A percentile compares a stretch with the other conserved stretches of the same genome.
Evolutionary conservation across 2,329 filamentous ascomycete genomes (phyloP).

Genomic region (Talaromyces sp.): DNA sequence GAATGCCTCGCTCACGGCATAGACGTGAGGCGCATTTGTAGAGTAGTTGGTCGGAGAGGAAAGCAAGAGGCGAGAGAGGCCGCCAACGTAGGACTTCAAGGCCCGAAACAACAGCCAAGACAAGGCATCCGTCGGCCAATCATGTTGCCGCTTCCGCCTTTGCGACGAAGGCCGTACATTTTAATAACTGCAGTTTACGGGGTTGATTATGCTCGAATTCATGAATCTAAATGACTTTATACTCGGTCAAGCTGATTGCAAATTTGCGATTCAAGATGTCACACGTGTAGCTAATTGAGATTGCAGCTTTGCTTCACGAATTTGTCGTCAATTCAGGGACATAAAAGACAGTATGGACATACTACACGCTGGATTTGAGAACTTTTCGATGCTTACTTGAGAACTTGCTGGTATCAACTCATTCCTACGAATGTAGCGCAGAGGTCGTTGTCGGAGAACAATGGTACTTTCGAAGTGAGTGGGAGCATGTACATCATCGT

Average conservation of each 20-base stretch:
- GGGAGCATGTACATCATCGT: background rate
- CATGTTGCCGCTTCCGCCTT: background rate
- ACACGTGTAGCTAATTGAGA: background rate
- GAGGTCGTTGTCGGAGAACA: background rate
- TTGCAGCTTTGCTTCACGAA: background rate
- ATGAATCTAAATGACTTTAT: background rate
- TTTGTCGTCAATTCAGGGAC: background rate
- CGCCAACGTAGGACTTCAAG: background rate
- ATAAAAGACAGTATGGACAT: background rate
- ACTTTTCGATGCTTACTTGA: background rate
- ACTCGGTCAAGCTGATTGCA: background rate
- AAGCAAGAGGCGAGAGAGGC: background rate
- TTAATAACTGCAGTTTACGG: background rate
- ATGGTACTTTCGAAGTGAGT: background rate
- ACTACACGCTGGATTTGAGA: background rate
- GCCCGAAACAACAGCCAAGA: conserved; percentile 2
- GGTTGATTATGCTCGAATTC: background rate
- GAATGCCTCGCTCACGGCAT: conserved; percentile 20
- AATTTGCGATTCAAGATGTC: background rate
- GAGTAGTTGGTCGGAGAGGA: background rate
- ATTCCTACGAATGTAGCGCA: too few species aligned
- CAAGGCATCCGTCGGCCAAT: conserved; percentile 10
- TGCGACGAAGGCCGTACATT: background rate
- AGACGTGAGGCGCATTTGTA: conserved; percentile 17
- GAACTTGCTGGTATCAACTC: background rate